phyloP scores from a whole-genome alignment of 2,329 filamentous ascomycete species.

The Xylaria sp. region DNA sequence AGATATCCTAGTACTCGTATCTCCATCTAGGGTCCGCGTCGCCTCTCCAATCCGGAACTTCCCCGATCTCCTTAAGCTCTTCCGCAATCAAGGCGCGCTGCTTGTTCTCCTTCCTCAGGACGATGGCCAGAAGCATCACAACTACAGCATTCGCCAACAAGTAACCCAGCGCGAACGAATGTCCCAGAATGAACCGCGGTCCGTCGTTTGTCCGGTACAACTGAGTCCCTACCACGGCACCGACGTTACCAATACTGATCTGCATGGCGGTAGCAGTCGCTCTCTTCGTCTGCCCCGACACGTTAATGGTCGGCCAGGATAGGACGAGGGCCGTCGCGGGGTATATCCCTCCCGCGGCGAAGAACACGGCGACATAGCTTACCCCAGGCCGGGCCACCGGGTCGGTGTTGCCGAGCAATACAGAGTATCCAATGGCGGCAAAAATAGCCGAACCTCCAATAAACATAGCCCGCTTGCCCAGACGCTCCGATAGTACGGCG shows the following conservation, averaged over 20 bases:
- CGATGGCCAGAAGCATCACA: conserved; percentile 61
- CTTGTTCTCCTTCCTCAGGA: conserved; percentile 68
- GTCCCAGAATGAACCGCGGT: conserved; percentile 72
- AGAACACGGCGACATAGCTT: conserved; percentile 69
- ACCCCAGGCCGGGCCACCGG: conserved; percentile 62
- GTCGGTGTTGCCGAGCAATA: conserved; percentile 63
- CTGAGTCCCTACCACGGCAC: conserved; percentile 75
- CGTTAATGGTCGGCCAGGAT: conserved; percentile 77
- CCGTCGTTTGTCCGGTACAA: conserved; percentile 70
- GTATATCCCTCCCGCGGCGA: conserved; percentile 74
- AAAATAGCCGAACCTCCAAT: conserved; percentile 67
- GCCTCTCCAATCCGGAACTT: conserved; percentile 65
- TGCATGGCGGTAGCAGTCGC: conserved; percentile 76
- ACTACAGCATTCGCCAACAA: conserved; percentile 67
- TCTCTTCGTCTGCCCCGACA: conserved; percentile 75
- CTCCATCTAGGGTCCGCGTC: conserved; percentile 73
- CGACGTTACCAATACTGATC: conserved; percentile 76
- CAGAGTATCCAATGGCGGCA: conserved; percentile 70
- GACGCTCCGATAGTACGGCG: conserved; percentile 69
- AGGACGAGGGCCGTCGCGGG: conserved; percentile 71
- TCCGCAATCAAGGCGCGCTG: conserved; percentile 56
- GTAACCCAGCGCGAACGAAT: conserved; percentile 73
- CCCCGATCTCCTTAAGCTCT: conserved; percentile 60
- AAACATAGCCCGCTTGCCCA: conserved; percentile 68
- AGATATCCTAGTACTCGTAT: conserved; percentile 62